Base-by-base conservation (phyloP, 1,284 basidiomycete species). In the Moniliella sp. region DNA sequence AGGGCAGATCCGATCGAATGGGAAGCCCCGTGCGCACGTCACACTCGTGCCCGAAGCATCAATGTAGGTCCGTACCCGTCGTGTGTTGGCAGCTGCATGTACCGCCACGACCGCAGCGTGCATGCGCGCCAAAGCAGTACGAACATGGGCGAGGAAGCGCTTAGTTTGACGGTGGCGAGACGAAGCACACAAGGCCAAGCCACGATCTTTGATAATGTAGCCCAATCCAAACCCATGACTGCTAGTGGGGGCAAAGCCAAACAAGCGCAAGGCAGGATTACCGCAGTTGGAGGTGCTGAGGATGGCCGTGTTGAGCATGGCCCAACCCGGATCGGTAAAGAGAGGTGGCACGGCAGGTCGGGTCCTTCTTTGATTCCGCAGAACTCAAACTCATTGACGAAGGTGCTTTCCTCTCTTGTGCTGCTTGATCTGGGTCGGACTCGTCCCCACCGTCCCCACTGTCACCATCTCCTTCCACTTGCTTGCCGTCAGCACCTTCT, bases 211-310 rank as follows among this genome's bases (percentile, higher is more conserved):
- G 69, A 94, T 91, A 57, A 97, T 97, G 62, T 94, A 94, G 9
- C 84, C 65, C 15, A 64, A 50, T 15, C 60, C 60, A 30, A 62
- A 62, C 7, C 61, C 62, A 29, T 57, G 45, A 1, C 46, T 45
- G 3, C 48, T 48, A 0, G 54, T 51, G 1, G 57, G 54, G 1
- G 57, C 59, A 32, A 62, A 61, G 13, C 60, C 60, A 33, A 63
- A 64, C 32, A 63, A 48, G n/a, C 84, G 67, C 52, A 97, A 63
- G 0, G 83, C 83, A 0, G 86, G 83, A 61, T 97, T 94, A 3
- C 88, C 88, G 53, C 86, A 94, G 63, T 97, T 97, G 4, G 78
- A 83, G 0, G 86, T 94, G 7, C 76, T 81, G 12, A 93, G 59
- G 27, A 91, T 82, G 67, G 80, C 66, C 1, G 81, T 81, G 43